Conservation (phyloP, 768 basidiomycete genomes). For the Leccinum sublutescens region DNA sequence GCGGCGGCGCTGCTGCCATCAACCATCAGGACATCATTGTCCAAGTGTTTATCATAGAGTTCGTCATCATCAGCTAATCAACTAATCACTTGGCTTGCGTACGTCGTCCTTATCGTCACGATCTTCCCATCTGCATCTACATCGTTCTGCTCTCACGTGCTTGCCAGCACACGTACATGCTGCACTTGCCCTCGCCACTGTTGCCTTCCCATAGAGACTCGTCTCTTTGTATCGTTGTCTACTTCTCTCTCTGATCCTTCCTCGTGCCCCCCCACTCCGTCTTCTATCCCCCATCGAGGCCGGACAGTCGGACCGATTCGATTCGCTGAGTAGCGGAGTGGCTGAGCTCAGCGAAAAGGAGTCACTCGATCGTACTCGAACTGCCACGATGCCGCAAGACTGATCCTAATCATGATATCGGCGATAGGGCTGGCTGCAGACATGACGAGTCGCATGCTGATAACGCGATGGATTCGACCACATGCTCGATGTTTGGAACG, state of each 20-base stretch:
- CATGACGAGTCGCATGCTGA: background rate
- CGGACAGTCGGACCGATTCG: background rate
- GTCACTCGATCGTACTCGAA: background rate
- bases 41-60: background rate
- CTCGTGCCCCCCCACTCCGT: background rate
- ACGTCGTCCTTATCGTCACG: background rate
- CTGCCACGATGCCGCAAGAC: background rate
- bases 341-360: background rate
- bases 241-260: background rate
- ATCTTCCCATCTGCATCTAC: background rate
- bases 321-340: background rate
- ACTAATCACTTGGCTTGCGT: background rate
- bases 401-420: background rate
- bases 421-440: background rate
- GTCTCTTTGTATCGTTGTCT: background rate
- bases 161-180: background rate
- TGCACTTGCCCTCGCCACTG: background rate
- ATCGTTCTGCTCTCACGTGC: background rate
- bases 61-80: background rate
- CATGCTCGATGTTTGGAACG: background rate
- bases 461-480: background rate
- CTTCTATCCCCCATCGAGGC: background rate
- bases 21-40: background rate
- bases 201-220: background rate
- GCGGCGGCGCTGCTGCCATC: background rate